A percentile compares a stretch with the other conserved stretches of the same genome.
Evolutionary conservation across 2,329 filamentous ascomycete genomes (phyloP).

Genomic region (Ophiocordyceps camponoti-leonardi): DNA sequence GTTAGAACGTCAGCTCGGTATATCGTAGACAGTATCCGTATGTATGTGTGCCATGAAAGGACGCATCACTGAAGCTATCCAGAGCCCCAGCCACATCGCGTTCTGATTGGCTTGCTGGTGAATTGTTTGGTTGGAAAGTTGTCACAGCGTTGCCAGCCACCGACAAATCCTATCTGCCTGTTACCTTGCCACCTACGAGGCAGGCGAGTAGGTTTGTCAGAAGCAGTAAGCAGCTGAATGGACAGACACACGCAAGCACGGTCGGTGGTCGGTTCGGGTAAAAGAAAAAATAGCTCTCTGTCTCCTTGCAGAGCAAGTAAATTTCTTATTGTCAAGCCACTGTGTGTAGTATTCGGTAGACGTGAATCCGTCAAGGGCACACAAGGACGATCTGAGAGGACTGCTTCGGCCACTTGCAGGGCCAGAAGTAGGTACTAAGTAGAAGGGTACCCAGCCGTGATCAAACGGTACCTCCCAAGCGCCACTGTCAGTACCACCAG

Average conservation of each 20-base stretch:
- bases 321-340: neutral
- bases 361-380: no score
- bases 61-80: neutral
- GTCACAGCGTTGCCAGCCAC: neutral
- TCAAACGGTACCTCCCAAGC: no score
- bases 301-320: neutral
- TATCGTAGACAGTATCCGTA: neutral
- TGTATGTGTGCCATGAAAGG: neutral
- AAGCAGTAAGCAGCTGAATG: neutral
- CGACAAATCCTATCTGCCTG: neutral
- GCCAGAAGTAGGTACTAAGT: no score
- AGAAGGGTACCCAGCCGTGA: no score
- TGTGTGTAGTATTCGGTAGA: no score
- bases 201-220: neutral
- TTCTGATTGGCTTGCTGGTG: neutral
- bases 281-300: neutral
- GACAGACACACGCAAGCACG: neutral
- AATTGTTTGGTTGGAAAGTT: neutral
- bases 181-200: no score
- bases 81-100: neutral
- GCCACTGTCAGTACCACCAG: no score
- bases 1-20: no score
- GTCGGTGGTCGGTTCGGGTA: neutral
- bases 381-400: no score
- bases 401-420: no score